Conservation (phyloP, 2,329 filamentous ascomycete genomes). For the Canariomyces notabilis region DNA sequence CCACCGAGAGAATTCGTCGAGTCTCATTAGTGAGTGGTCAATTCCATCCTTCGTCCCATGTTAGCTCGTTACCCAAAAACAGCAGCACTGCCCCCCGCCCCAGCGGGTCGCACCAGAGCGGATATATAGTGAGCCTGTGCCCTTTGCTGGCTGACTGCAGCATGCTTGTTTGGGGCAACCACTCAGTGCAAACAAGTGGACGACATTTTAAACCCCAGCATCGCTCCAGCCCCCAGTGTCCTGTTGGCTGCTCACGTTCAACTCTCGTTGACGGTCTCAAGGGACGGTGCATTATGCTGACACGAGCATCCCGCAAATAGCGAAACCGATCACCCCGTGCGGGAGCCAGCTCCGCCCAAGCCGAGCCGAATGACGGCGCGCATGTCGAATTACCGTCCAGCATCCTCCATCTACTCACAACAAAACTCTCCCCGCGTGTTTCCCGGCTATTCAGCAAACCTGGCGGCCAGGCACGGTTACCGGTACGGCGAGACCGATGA, state of each 20-base stretch:
- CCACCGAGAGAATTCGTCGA: constrained; percentile 31
- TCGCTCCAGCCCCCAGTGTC: too few species aligned
- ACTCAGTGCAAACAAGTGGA: too few species aligned
- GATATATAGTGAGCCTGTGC: too few species aligned
- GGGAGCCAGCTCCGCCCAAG: constrained; percentile 34
- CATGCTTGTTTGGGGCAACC: too few species aligned
- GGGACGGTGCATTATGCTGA: constrained; percentile 9
- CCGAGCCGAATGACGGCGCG: constrained; percentile 31
- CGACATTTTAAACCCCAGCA: background rate
- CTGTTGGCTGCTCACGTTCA: constrained; percentile 2
- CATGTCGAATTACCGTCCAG: constrained; percentile 39
- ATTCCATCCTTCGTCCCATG: constrained; percentile 4
- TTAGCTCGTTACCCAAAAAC: too few species aligned
- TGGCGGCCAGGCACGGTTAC: constrained; percentile 24
- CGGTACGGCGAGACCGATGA: constrained; percentile 26
- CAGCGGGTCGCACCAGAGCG: too few species aligned
- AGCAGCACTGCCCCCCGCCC: constrained; percentile 1
- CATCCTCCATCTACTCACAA: constrained; percentile 59
- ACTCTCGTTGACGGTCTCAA: background rate
- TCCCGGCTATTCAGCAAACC: constrained; percentile 29
- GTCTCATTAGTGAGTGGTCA: constrained; percentile 24
- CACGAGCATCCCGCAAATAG: constrained; percentile 27
- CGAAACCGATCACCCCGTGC: constrained; percentile 29
- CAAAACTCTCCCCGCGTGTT: constrained; percentile 34
- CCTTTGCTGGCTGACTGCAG: too few species aligned